Evolutionary conservation across 139 green algal species (phyloP).

Genomic region (Marvania coccoides): DNA sequence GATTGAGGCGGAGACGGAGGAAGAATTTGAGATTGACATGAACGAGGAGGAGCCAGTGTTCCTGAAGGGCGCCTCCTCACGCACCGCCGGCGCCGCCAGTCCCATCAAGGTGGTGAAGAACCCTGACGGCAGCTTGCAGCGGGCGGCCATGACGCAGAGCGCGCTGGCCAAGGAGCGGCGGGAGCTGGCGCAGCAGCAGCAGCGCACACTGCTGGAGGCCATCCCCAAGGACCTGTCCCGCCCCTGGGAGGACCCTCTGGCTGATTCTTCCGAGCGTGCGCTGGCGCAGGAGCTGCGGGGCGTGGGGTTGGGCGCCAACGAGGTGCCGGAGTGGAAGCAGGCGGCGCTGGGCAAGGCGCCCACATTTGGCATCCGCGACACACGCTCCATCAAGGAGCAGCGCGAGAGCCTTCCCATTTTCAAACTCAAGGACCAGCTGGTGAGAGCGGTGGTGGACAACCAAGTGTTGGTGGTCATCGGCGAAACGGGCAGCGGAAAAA

Average conservation of each 20-base stretch:
- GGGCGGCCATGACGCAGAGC: constrained; percentile 91
- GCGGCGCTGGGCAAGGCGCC: constrained; percentile 85
- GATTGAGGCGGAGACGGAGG: constrained; percentile 39
- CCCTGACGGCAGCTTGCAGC: constrained; percentile 91
- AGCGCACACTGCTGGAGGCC: constrained; percentile 84
- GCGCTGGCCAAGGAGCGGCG: constrained; percentile 93
- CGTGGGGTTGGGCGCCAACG: constrained; percentile 52
- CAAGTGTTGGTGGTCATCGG: constrained; percentile 80
- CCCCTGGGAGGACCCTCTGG: constrained; percentile 96
- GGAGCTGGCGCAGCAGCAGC: constrained; percentile 94
- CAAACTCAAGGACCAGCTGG: constrained; percentile 82
- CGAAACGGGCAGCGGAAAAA: constrained; percentile 95
- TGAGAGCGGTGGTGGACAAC: constrained; percentile 85
- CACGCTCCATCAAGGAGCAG: constrained; percentile 89
- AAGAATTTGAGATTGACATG: constrained; percentile 98
- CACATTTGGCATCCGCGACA: constrained; percentile 80
- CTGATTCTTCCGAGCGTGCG: constrained; percentile 64
- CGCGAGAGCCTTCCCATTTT: constrained; percentile 91
- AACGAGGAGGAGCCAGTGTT: constrained; percentile 95
- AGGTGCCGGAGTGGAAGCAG: constrained; percentile 84
- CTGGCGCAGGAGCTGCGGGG: constrained; percentile 79
- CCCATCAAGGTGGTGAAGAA: constrained; percentile 99
- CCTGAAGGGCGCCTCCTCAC: constrained; percentile 63
- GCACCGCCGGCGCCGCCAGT: constrained; percentile 8
- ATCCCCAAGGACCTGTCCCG: constrained; percentile 88